Percentiles rank a stretch among this genome's conserved stretches.
phyloP scores from a whole-genome alignment of 1,284 basidiomycete genomes.

The Tilletia caries region DNA sequence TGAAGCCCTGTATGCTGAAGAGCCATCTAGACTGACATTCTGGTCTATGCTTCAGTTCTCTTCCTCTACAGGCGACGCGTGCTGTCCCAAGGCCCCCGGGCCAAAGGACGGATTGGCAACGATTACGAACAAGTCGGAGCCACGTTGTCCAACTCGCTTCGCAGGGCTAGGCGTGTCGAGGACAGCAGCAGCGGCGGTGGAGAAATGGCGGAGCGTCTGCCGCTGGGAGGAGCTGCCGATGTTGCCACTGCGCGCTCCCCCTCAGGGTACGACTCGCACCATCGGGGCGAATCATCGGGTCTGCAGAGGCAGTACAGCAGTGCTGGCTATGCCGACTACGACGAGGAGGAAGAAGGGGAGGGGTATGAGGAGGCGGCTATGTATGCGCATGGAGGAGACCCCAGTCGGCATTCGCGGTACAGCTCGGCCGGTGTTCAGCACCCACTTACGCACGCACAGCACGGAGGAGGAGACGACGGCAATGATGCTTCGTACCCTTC shows the following conservation, averaged over 20 bases:
- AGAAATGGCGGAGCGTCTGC: not conserved
- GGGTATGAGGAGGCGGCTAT: not conserved
- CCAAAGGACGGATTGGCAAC: conserved; percentile 1
- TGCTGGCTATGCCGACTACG: not conserved
- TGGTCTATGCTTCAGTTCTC: not conserved
- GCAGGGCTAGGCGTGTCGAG: not conserved
- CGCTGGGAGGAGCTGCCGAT: not conserved
- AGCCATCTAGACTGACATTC: too few species aligned
- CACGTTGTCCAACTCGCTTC: not conserved
- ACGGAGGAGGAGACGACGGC: not conserved
- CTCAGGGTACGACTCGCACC: not conserved
- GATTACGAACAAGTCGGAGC: conserved; percentile 9
- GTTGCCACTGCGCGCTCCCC: not conserved
- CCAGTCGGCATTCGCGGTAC: not conserved
- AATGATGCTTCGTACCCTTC: not conserved
- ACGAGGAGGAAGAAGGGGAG: conserved; percentile 1
- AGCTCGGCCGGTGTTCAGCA: not conserved
- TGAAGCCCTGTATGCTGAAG: not conserved
- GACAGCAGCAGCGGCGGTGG: not conserved
- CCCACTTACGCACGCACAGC: not conserved
- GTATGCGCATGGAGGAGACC: not conserved
- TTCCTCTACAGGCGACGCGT: not conserved
- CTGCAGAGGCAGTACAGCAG: not conserved
- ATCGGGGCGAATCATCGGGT: not conserved
- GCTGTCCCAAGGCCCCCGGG: not conserved